Evolutionary conservation across 352 stramenopile species (phyloP).

Genomic region (Phytopythium chamaehyphon): DNA sequence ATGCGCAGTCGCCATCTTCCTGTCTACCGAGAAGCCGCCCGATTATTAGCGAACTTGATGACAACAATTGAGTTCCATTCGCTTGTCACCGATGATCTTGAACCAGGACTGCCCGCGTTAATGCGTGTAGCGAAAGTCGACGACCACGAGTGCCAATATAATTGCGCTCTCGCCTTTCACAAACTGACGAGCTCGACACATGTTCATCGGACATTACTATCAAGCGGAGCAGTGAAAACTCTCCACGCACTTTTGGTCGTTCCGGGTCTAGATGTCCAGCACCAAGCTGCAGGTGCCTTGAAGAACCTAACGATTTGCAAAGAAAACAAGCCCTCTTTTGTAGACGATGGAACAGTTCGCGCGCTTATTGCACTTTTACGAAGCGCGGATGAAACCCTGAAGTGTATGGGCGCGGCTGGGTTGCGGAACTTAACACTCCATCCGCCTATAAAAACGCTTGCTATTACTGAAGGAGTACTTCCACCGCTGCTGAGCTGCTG

Average conservation of each 20-base stretch:
- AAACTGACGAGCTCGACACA: slow-evolving; percentile 80
- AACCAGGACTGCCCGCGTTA: slow-evolving; percentile 71
- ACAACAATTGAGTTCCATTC: slow-evolving; percentile 75
- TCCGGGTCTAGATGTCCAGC: slow-evolving; percentile 68
- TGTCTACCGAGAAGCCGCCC: slow-evolving; percentile 90
- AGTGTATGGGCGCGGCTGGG: slow-evolving; percentile 85
- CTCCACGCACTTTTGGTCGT: slow-evolving; percentile 76
- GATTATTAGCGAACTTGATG: slow-evolving; percentile 89
- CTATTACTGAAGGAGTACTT: slow-evolving; percentile 67
- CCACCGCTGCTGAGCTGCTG: slow-evolving; percentile 62
- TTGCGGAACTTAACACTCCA: slow-evolving; percentile 88
- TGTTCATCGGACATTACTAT: slow-evolving; percentile 67
- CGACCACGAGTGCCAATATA: slow-evolving; percentile 90
- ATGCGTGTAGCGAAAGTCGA: slow-evolving; percentile 87
- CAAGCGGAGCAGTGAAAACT: slow-evolving; percentile 48
- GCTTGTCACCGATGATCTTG: slow-evolving; percentile 74
- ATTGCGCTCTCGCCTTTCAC: slow-evolving; percentile 83
- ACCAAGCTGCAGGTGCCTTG: slow-evolving; percentile 89
- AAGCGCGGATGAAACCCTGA: slow-evolving; percentile 71
- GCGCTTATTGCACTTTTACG: slow-evolving; percentile 82
- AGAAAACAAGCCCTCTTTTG: slow-evolving; percentile 88
- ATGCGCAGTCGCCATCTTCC: slow-evolving; percentile 88
- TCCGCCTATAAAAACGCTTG: slow-evolving; percentile 55
- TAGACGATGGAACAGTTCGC: slow-evolving; percentile 73
- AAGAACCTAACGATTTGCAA: slow-evolving; percentile 90